phyloP scores from a whole-genome alignment of 2,329 filamentous ascomycete species.

The Talaromyces piceae region DNA sequence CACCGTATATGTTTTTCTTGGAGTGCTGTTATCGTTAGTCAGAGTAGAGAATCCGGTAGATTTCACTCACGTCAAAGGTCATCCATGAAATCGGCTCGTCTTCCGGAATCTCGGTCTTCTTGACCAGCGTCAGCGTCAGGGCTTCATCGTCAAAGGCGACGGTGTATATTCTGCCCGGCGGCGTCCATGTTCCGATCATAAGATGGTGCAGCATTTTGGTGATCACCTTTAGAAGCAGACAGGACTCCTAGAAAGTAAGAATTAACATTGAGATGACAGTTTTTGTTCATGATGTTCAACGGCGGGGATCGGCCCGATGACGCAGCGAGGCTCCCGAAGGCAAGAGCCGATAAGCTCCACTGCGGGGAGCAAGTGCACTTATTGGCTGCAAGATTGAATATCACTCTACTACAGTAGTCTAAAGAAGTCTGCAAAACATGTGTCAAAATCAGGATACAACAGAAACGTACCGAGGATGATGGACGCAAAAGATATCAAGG shows the following conservation, averaged over 20 bases:
- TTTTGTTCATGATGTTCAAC: too few relatives aligned
- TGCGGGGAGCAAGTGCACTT: too few relatives aligned
- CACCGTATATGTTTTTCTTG: constrained; percentile 78
- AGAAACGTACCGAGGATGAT: too few relatives aligned
- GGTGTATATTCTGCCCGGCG: constrained; percentile 82
- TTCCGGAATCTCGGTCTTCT: constrained; percentile 70
- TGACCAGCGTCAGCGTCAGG: constrained; percentile 64
- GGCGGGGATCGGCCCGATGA: background rate
- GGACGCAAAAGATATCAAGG: too few relatives aligned
- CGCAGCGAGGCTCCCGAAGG: constrained; percentile 6
- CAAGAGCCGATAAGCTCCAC: constrained; percentile 9
- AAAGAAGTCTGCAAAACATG: too few relatives aligned
- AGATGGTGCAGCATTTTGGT: constrained; percentile 75
- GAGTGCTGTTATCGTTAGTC: constrained; percentile 51
- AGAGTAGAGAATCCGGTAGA: background rate
- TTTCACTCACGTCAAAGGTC: constrained; percentile 66
- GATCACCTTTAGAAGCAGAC: too few relatives aligned
- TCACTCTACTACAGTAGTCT: too few relatives aligned
- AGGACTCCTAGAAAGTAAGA: background rate
- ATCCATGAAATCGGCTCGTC: constrained; percentile 92
- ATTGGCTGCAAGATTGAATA: too few relatives aligned
- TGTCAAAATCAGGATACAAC: too few relatives aligned
- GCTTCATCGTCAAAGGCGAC: constrained; percentile 80
- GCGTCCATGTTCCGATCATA: constrained; percentile 89
- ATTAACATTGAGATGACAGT: background rate